Evolutionary conservation across 2,329 filamentous ascomycete genomes (phyloP).

Genomic region (Lasiodiplodia citricola): DNA sequence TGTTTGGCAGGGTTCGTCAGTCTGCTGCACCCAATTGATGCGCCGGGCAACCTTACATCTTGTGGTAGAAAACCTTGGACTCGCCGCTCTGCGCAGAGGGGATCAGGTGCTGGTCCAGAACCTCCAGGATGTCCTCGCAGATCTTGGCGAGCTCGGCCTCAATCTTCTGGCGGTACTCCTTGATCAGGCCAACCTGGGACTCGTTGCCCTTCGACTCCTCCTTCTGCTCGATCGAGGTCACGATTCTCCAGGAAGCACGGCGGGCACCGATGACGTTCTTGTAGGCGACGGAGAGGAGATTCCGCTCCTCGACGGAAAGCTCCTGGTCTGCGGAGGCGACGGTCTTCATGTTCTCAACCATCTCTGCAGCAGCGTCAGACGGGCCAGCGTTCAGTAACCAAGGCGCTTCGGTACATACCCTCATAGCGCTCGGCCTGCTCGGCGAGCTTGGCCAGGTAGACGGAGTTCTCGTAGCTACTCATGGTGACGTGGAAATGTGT

Average conservation of each 20-base stretch:
- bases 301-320: conserved; percentile 74
- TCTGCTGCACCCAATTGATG: neutral
- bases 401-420: conserved; percentile 61
- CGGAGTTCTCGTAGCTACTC: conserved; percentile 28
- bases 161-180: conserved; percentile 98
- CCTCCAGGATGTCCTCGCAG: conserved; percentile 96
- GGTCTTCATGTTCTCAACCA: conserved; percentile 98
- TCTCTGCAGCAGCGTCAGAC: conserved; percentile 64
- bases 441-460: conserved; percentile 97
- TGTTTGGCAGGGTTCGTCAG: conserved; percentile 43
- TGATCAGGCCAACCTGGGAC: conserved; percentile 92
- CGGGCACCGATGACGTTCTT: conserved; percentile 99
- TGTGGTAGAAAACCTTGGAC: conserved; percentile 99
- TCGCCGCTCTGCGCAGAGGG: conserved; percentile 95
- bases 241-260: conserved; percentile 98
- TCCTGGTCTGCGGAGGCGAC: conserved; percentile 61
- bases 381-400: conserved; percentile 28
- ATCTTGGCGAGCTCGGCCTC: conserved; percentile 96
- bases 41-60: conserved; percentile 73
- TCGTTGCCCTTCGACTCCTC: conserved; percentile 98
- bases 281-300: conserved; percentile 98
- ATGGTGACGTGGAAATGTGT: conserved; percentile 25
- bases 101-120: conserved; percentile 90
- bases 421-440: conserved; percentile 99
- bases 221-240: conserved; percentile 99